Evolutionary conservation across 306 rosid species (phyloP), one percentile per base, ranked within the genome.

Genomic region (Trifolium subterraneum): DNA sequence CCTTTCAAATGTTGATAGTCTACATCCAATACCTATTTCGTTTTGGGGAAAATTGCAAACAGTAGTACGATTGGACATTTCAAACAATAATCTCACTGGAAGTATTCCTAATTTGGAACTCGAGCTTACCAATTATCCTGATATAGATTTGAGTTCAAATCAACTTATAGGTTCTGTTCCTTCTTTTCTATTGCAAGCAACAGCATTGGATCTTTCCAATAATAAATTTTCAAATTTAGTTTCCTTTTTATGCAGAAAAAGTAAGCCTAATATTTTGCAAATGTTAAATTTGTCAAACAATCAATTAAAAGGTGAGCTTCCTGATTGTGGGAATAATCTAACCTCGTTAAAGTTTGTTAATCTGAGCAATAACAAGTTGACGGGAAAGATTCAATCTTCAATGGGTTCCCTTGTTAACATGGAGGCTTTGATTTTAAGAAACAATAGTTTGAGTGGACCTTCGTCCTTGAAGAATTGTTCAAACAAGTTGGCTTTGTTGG

Each of bases 251-350:
- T 75, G 65, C 10, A 35, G 11, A 58, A 23, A 6, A 35, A 52
- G 15, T 8, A 23, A 14, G 0, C 11, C 7, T 9, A 0, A 19
- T 6, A 8, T 0, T 7, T 55, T 75, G 67, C 12, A 0, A 15
- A 1, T 41, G 4, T 65, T 75, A 15, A 59, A 75, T 54, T 0
- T 75, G 0, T 76, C 80, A 55, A 66, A 67, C 68, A 76, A 68
- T 42, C 3, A 56, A 18, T 38, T 75, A 23, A 52, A 13, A 0
- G 68, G 74, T 7, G 33, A 56, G 27, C 14, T 76, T 13, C 68
- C 50, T 29, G 68, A 67, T 68, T 76, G 80, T 76, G 56, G 62
- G 73, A 54, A 18, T 29, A 13, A 65, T 66, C 7, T 39, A 4
- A 27, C 6, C 15, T 39, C 0, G 0, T 0, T 41, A 6, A n/a